Evolutionary conservation across 2,329 filamentous ascomycete species (phyloP), one percentile per base, ranked within the genome.

Genomic region (Coleophoma crateriformis): DNA sequence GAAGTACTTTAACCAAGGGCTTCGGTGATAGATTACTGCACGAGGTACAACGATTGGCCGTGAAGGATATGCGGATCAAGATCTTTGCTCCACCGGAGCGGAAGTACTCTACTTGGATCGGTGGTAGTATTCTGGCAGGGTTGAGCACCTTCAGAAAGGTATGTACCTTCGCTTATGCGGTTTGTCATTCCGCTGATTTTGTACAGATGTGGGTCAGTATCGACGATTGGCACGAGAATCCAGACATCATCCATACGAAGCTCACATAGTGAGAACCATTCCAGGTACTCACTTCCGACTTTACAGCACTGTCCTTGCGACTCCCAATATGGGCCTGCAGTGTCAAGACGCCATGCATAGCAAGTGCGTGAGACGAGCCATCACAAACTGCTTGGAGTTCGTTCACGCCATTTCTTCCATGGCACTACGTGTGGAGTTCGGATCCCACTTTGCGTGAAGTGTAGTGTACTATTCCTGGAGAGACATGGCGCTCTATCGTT

Each of bases 131-230:
- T 71, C 75, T 99, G 58, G 94, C 94, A 33, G 92, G 94, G 7
- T 72, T 99, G 69, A 97, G 92, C 75, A 99, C 94, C 48, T 99
- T 99, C 74, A 86, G 92, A 76, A 99, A 97, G 87, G 90, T 94
- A 70, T 67, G 78, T 66, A 43, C 19, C 33, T 39, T 49, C 14
- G 51, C 48, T 40, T 55, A 46, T 53, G 43, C 45, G n/a, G 37
- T 53, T 45, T 51, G 49, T 49, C 45, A 40, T 42, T 59, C 45
- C 51, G 39, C 33, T 51, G 11, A 12, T 40, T 40, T 54, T 50
- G 14, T n/a, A n/a, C 67, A 96, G 92, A 99, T 99, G 94, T 97
- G 94, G 90, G 94, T 99, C 64, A 96, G 90, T 71, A 92, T 96
- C 67, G 94, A 97, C 66, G 94, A 99, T 76, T 99, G 94, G 94